A percentile compares a stretch with the other conserved stretches of the same genome.
These are phyloP conservation scores for Puya raimondii DNA, from an alignment of 176 grass and related monocot species.

Conservation along the genomic window DNA sequence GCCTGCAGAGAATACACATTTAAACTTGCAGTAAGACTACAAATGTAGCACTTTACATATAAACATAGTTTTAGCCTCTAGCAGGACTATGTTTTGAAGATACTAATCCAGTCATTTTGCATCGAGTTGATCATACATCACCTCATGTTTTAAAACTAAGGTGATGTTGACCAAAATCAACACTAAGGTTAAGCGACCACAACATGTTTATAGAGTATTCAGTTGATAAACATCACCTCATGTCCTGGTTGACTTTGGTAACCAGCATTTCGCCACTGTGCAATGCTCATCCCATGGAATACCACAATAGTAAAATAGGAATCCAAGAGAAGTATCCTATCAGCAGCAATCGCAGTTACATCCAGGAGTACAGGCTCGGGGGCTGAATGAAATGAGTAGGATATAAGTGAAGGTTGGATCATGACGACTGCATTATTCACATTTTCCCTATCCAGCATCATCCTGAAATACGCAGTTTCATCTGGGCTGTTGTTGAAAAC, in stretches of 20 bases:
- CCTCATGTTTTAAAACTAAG: conserved; percentile 32
- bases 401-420: conserved; percentile 88
- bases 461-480: conserved; percentile 91
- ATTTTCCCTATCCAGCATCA: conserved; percentile 60
- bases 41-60: not conserved
- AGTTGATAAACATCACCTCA: conserved; percentile 38
- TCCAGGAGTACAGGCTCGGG: conserved; percentile 63
- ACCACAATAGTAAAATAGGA: conserved; percentile 79
- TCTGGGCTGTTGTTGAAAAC: conserved; percentile 81
- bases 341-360: conserved; percentile 60
- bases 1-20: conserved; percentile 24
- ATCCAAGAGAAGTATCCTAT: conserved; percentile 74
- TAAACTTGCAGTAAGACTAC: conserved; percentile 12
- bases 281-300: conserved; percentile 48
- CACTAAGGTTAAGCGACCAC: too few relatives aligned
- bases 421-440: conserved; percentile 68
- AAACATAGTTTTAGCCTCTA: conserved; percentile 8
- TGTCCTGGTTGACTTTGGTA: conserved; percentile 89
- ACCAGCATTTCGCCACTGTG: conserved; percentile 72
- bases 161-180: too few relatives aligned
- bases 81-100: not conserved
- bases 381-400: conserved; percentile 59
- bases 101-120: too few relatives aligned
- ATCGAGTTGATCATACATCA: conserved; percentile 26
- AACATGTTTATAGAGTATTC: not conserved